A percentile compares a stretch with the other conserved stretches of the same genome.
Evolutionary conservation across 441 rosid species (phyloP).

Genomic region (Macaranga tanarius): DNA sequence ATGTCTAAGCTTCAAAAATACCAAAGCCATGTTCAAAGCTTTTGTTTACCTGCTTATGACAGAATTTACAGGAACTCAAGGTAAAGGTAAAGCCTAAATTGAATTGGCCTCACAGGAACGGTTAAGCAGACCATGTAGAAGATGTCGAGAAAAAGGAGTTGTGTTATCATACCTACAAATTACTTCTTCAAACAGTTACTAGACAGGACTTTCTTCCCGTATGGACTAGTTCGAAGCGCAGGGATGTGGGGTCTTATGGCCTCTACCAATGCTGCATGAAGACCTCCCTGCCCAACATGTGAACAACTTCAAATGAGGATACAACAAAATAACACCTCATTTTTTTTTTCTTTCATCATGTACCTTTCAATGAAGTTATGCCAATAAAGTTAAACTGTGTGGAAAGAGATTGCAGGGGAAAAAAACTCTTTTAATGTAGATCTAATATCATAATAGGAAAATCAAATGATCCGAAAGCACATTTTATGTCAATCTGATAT

Average conservation of each 20-base stretch:
- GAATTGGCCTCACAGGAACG: slow-evolving; percentile 4
- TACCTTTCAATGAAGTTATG: no score
- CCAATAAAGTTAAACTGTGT: no score
- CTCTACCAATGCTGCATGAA: slow-evolving; percentile 55
- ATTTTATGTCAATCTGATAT: no score
- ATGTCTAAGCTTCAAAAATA: slow-evolving; percentile 28
- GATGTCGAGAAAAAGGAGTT: slow-evolving; percentile 11
- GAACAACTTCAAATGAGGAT: slow-evolving; percentile 13
- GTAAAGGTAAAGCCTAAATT: slow-evolving; percentile 29
- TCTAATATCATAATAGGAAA: not conserved
- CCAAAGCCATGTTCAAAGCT: slow-evolving; percentile 24
- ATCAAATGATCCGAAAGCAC: no score
- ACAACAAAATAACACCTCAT: not conserved
- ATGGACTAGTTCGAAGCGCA: slow-evolving; percentile 67
- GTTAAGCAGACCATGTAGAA: slow-evolving; percentile 11
- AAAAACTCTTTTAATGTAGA: no score
- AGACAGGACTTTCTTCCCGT: slow-evolving; percentile 80
- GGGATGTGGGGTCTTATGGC: slow-evolving; percentile 63
- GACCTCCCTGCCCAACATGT: slow-evolving; percentile 50
- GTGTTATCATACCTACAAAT: slow-evolving; percentile 24
- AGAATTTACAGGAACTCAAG: slow-evolving; percentile 32
- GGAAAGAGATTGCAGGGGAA: no score
- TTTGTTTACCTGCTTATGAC: slow-evolving; percentile 35
- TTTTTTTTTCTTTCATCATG: not conserved
- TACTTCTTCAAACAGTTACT: slow-evolving; percentile 62